Conservation (phyloP, 371 early-diverging fungal species). For the Batrachochytrium dendrobatidis region DNA sequence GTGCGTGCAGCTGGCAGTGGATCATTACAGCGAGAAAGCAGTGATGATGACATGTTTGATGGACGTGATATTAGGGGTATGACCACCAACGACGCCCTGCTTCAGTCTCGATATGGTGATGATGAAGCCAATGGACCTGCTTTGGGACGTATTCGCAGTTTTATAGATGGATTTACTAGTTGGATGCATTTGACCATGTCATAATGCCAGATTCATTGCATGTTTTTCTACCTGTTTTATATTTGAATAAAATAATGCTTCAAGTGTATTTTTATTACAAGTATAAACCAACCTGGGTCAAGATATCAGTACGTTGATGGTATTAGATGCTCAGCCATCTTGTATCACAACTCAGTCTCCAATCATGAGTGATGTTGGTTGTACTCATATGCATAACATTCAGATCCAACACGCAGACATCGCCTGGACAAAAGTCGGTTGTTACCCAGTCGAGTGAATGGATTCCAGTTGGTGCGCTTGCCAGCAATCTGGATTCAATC, state of each 20-base stretch:
- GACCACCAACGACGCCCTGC: background rate
- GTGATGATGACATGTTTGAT: background rate
- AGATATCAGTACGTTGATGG: too few species aligned
- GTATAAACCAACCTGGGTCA: too few species aligned
- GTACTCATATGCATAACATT: conserved; percentile 25
- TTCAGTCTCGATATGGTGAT: background rate
- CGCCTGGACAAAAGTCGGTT: conserved; percentile 24
- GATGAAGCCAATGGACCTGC: conserved; percentile 7
- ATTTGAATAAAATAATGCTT: too few species aligned
- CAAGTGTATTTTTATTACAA: too few species aligned
- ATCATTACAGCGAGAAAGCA: background rate
- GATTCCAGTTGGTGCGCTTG: background rate
- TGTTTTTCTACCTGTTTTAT: too few species aligned
- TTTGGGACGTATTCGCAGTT: conserved; percentile 14
- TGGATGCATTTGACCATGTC: conserved; percentile 24
- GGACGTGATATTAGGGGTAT: background rate
- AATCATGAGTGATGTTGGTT: conserved; percentile 17
- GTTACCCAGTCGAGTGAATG: conserved; percentile 19
- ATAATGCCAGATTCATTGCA: too few species aligned
- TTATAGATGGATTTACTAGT: conserved; percentile 24
- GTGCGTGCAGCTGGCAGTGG: conserved; percentile 14
- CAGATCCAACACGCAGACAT: conserved; percentile 18
- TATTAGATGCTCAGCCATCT: conserved; percentile 15
- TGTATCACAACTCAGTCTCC: conserved; percentile 29
- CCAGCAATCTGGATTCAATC: conserved; percentile 6